Evolutionary conservation across 495 filamentous ascomycete species (phyloP), one percentile per base, ranked within the genome.

Genomic region (Podospora australis): DNA sequence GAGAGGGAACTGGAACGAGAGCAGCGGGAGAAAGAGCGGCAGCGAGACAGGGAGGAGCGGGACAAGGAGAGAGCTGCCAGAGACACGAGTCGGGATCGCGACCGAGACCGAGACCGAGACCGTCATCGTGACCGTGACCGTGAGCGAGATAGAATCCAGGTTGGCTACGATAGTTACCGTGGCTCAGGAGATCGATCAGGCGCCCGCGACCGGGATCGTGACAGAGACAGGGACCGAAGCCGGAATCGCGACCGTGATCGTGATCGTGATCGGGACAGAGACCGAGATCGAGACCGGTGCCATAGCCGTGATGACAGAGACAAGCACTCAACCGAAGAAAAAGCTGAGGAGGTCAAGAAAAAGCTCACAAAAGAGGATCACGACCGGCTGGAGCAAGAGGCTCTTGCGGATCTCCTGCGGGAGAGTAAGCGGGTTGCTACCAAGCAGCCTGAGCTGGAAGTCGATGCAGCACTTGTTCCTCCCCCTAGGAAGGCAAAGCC

Each of bases 1-100:
- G 76, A 78, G 42, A 70, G 73, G 48, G 74, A 78, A 42, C 73
- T 73, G 38, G 77, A 80, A 39, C 74, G 78, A 13, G 75, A 79
- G 52, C 77, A 79, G 53, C 72, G 73, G 23, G 70, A 78, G 28
- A 75, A 78, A 22, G 58, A 58, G 50, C 65, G 78, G 39, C 67
- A 64, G 29, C 58, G 53, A n/a, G 68, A 67, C 25, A 58, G 59
- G 2, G 66, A 62, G 34, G 63, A 64, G 8, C 39, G 60, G 14
- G 55, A 64, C 41, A 49, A 62, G 11, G 53, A 65, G 30, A 49
- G 64, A 10, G 48, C 49, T 44, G n/a, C n/a, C n/a, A 66, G 78
- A 44, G 66, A 65, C 50, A 56, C 52, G 20, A 60, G 61, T 10
- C 30, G 61, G 22, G 65, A 65, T 28, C 48, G 64, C 4, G 64